Evolutionary conservation across 768 basidiomycete species (phyloP).

Genomic region (Neoboletus subvelutipes): DNA sequence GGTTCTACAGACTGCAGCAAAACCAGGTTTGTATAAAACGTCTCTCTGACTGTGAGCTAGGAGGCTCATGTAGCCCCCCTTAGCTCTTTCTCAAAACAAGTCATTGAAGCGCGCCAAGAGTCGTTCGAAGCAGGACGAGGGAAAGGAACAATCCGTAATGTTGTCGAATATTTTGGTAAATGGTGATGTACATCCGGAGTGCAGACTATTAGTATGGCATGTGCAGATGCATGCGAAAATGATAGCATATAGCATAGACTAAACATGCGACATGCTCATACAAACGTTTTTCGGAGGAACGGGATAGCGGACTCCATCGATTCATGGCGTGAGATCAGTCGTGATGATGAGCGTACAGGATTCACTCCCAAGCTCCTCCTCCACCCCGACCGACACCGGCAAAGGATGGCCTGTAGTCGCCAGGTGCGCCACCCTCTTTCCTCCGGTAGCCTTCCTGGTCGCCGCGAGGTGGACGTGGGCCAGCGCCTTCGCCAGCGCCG

Average conservation of each 20-base stretch:
- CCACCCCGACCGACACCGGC: slow-evolving; percentile 87
- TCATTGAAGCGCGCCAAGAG: slow-evolving; percentile 43
- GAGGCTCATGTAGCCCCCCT: background rate
- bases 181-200: background rate
- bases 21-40: slow-evolving; percentile 38
- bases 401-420: slow-evolving; percentile 87
- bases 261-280: slow-evolving; percentile 31
- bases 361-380: slow-evolving; percentile 71
- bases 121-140: slow-evolving; percentile 13
- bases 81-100: slow-evolving; percentile 55
- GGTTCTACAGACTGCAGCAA: slow-evolving; percentile 48
- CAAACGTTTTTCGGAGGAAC: slow-evolving; percentile 16
- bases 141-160: slow-evolving; percentile 31
- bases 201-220: too few species aligned
- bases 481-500: slow-evolving; percentile 70
- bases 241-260: slow-evolving; percentile 28
- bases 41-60: background rate
- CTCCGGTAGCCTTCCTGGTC: slow-evolving; percentile 88
- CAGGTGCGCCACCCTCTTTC: slow-evolving; percentile 85
- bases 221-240: background rate
- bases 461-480: slow-evolving; percentile 86
- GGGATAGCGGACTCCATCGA: background rate
- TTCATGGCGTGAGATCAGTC: background rate
- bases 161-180: slow-evolving; percentile 47
- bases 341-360: background rate